Percentiles rank a stretch among this genome's conserved stretches.
These are phyloP conservation scores for Apiosordaria backusii DNA, from an alignment of 495 filamentous ascomycete genomes.

Conservation along the genomic window DNA sequence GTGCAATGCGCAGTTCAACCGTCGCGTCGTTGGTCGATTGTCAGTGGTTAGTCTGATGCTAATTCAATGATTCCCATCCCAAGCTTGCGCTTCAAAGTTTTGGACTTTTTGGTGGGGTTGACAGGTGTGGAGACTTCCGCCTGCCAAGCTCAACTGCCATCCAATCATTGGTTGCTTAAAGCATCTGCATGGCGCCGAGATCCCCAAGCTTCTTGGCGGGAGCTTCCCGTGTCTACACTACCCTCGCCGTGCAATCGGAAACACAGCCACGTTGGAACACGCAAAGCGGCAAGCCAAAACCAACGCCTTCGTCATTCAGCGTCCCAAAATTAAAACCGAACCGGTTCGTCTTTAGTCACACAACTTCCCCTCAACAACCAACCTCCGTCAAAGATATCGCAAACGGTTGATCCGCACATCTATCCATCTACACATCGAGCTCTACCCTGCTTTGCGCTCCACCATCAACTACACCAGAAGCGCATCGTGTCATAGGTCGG, in stretches of 20 bases:
- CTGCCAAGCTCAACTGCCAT: neutral
- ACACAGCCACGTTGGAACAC: conserved; percentile 5
- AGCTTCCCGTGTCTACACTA: neutral
- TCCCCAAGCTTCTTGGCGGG: conserved; percentile 12
- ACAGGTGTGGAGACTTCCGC: neutral
- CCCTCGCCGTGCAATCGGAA: conserved; percentile 5
- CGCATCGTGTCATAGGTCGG: neutral
- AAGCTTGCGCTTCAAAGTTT: neutral
- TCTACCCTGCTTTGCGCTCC: neutral
- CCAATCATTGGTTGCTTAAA: conserved; percentile 20
- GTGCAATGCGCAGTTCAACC: neutral
- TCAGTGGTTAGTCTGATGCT: conserved; percentile 1
- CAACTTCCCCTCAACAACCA: neutral
- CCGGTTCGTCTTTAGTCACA: neutral
- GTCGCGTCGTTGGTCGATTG: neutral
- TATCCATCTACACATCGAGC: neutral
- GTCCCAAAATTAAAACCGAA: neutral
- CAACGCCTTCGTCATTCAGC: neutral
- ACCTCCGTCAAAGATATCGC: neutral
- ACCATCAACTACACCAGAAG: neutral
- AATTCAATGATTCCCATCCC: neutral
- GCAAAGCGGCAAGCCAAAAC: neutral
- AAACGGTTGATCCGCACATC: neutral
- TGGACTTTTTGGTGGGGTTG: conserved; percentile 10
- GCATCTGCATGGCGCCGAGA: neutral